phyloP scores from a whole-genome alignment of 306 rosid genomes.

The Medicago lupulina region DNA sequence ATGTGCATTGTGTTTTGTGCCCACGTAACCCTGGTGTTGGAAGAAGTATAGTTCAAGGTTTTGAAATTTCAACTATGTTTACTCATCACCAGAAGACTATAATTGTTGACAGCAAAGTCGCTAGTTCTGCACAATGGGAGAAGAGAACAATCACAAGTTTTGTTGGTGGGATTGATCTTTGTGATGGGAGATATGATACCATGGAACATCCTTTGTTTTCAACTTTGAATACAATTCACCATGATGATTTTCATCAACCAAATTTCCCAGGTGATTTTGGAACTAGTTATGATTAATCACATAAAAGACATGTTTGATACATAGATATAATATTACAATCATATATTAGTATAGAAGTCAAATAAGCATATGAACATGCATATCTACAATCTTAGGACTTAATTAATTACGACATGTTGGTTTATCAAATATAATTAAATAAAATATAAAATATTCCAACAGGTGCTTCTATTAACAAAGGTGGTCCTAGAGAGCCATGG shows the following conservation, averaged over 20 bases:
- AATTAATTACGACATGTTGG: no score
- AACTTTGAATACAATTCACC: conserved; percentile 58
- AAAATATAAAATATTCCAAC: not conserved
- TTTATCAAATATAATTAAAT: no score
- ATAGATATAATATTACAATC: not conserved
- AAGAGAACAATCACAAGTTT: conserved; percentile 66
- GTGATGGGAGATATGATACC: conserved; percentile 88
- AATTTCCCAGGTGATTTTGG: conserved; percentile 50
- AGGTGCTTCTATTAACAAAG: conserved; percentile 69
- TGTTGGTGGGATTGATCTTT: conserved; percentile 84
- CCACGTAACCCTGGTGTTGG: conserved; percentile 77
- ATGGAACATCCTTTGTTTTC: conserved; percentile 68
- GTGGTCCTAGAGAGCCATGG: conserved; percentile 98
- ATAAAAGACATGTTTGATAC: not conserved
- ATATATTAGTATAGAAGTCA: not conserved
- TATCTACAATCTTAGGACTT: no score
- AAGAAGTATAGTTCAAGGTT: conserved; percentile 65
- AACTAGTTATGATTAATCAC: not conserved
- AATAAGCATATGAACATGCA: not conserved
- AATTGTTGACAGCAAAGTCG: conserved; percentile 57
- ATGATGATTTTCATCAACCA: conserved; percentile 81
- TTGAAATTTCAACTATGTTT: conserved; percentile 66
- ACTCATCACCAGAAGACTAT: conserved; percentile 89
- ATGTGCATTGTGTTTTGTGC: conserved; percentile 66
- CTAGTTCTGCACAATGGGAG: not conserved